Conservation (phyloP, 352 stramenopile species). For the Globisporangium parvum region DNA sequence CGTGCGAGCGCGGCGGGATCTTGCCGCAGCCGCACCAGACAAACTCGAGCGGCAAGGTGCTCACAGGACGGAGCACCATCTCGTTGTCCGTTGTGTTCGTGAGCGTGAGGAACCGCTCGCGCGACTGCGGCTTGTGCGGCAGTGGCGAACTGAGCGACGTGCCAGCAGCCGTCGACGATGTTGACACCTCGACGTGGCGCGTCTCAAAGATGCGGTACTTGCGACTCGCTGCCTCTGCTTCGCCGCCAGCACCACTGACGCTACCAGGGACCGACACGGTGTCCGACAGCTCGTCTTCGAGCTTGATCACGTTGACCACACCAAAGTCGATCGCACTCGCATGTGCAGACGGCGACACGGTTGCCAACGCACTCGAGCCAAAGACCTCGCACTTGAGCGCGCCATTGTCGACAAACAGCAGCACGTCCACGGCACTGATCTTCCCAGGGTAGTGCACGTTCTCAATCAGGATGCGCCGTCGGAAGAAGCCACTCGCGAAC, state of each 20-base stretch:
- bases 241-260: conserved; percentile 14
- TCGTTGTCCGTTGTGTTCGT: conserved; percentile 49
- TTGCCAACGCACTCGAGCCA: conserved; percentile 1
- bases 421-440: conserved; percentile 68
- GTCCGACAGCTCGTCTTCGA: conserved; percentile 60
- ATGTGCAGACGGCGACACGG: not conserved
- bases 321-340: conserved; percentile 41
- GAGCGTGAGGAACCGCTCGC: conserved; percentile 29
- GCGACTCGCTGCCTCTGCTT: conserved; percentile 31
- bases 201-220: conserved; percentile 66
- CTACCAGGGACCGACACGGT: not conserved
- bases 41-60: conserved; percentile 62
- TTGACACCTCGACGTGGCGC: conserved; percentile 1
- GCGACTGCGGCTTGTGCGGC: conserved; percentile 9
- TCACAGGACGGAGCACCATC: conserved; percentile 62
- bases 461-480: conserved; percentile 74
- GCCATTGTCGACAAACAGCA: conserved; percentile 80
- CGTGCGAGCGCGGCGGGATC: conserved; percentile 3
- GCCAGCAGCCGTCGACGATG: not conserved
- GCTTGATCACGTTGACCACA: conserved; percentile 58
- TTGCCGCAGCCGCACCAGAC: conserved; percentile 30
- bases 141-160: not conserved
- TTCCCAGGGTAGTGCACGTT: conserved; percentile 81
- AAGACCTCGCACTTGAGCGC: conserved; percentile 38
- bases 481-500: conserved; percentile 70